These are phyloP conservation scores for Talaromyces marneffei DNA, from an alignment of 2,329 filamentous ascomycete species.

Conservation along the genomic window DNA sequence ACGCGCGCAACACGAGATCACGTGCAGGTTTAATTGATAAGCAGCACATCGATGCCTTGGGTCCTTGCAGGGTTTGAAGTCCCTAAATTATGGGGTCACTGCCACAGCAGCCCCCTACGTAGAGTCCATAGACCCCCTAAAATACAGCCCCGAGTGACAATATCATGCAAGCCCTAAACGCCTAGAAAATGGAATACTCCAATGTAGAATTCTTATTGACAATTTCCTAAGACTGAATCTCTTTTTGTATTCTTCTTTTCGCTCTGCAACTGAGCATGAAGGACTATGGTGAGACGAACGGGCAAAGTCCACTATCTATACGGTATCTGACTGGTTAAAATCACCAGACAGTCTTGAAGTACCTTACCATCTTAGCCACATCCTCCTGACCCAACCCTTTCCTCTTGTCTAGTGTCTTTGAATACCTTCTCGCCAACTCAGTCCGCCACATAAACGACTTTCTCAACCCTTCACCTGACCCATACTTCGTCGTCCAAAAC, in stretches of 20 bases:
- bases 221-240: too few species aligned
- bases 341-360: conserved; percentile 26
- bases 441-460: conserved; percentile 18
- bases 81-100: neutral
- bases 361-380: conserved; percentile 34
- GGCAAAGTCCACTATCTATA: too few species aligned
- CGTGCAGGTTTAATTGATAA: neutral
- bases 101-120: too few species aligned
- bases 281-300: too few species aligned
- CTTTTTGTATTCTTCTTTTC: too few species aligned
- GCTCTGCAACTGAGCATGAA: too few species aligned
- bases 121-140: too few species aligned
- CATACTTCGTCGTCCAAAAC: conserved; percentile 51
- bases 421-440: conserved; percentile 16
- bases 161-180: too few species aligned
- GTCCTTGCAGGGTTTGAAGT: neutral
- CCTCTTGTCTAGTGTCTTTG: conserved; percentile 15
- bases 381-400: conserved; percentile 19
- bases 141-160: neutral
- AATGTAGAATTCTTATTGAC: too few species aligned
- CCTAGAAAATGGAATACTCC: too few species aligned
- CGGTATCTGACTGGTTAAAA: too few species aligned
- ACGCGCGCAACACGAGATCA: conserved; percentile 12
- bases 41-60: neutral
- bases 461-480: conserved; percentile 19